These are phyloP conservation scores for Phytophthora pinifolia DNA, from an alignment of 352 stramenopile species.

Conservation along the genomic window DNA sequence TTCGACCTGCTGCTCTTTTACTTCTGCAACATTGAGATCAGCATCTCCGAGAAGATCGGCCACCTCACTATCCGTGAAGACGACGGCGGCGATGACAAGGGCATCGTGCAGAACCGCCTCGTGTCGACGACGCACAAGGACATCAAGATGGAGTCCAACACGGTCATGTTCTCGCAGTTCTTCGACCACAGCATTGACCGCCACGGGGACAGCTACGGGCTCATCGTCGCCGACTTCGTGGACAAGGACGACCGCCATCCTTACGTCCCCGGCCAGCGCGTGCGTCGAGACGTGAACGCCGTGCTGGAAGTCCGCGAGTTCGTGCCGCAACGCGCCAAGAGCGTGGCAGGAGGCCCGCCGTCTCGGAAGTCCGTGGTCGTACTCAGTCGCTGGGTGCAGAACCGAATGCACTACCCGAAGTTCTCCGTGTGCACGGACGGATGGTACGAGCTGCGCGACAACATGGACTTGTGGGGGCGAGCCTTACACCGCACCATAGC, in stretches of 20 bases:
- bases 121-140: conserved; percentile 35
- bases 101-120: conserved; percentile 47
- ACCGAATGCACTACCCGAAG: conserved; percentile 34
- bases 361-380: conserved; percentile 31
- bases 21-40: conserved; percentile 63
- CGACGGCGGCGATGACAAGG: conserved; percentile 39
- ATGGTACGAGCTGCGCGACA: conserved; percentile 33
- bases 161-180: conserved; percentile 40
- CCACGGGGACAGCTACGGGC: conserved; percentile 18
- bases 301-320: conserved; percentile 31
- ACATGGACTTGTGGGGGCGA: conserved; percentile 36
- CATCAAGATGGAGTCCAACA: conserved; percentile 47
- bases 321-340: conserved; percentile 10
- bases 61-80: conserved; percentile 56
- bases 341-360: conserved; percentile 3
- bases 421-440: conserved; percentile 27
- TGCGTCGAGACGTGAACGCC: conserved; percentile 31
- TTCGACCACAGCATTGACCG: conserved; percentile 19
- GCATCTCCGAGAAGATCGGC: conserved; percentile 55
- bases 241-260: conserved; percentile 36
- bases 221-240: conserved; percentile 40
- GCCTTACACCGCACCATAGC: conserved; percentile 25
- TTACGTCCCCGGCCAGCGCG: conserved; percentile 25
- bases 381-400: conserved; percentile 32
- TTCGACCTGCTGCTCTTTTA: conserved; percentile 54